Evolutionary conservation across 2,329 filamentous ascomycete species (phyloP), one percentile per base, ranked within the genome.

Genomic region (Metarhizium robertsii): DNA sequence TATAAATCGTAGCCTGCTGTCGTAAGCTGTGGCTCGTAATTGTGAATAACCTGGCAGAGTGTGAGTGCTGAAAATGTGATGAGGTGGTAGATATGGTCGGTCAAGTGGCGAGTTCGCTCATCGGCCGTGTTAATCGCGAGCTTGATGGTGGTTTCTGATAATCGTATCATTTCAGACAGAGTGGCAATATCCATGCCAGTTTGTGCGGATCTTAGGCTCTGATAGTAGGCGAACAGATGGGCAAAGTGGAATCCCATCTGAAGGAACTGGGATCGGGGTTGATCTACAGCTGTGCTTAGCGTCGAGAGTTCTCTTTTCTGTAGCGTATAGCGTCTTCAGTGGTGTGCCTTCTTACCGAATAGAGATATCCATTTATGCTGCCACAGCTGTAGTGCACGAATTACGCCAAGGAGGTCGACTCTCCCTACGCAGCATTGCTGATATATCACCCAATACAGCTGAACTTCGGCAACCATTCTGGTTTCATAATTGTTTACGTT

Each of bases 391-490:
- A 67, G 57, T 0, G 58, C 38, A 29, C 50, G 25, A 7, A 11
- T 61, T 0, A 58, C 58, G 6, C 58, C 57, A 1, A 29, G 32
- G 0, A 62, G 40, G 16, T 64, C 54, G 5, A 54, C 32, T 6
- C 57, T 53, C 14, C 50, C 40, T 11, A 25, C 29, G 1, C 55
- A 54, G 43, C 61, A 64, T 6, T 65, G 55, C 4, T 59, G 55
- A 32, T 66, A 63, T 0, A 65, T 65, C 0, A 64, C 60, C 65
- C 65, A 67, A 46, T 67, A 67, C 0, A 67, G 56, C 4, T 60
- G 43, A 13, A 67, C 60, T 18, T 67, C 65, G 0, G 65, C 65
- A 3, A 52, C 63, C 65, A 67, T 67, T 7, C 65, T 47, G 0
- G 56, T 56, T 18, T 67, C 65, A 6, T 60, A 67, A 36, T 67